A percentile compares a stretch with the other conserved stretches of the same genome.
Evolutionary conservation across 2,329 filamentous ascomycete genomes (phyloP).

Genomic region (Colletotrichum truncatum): DNA sequence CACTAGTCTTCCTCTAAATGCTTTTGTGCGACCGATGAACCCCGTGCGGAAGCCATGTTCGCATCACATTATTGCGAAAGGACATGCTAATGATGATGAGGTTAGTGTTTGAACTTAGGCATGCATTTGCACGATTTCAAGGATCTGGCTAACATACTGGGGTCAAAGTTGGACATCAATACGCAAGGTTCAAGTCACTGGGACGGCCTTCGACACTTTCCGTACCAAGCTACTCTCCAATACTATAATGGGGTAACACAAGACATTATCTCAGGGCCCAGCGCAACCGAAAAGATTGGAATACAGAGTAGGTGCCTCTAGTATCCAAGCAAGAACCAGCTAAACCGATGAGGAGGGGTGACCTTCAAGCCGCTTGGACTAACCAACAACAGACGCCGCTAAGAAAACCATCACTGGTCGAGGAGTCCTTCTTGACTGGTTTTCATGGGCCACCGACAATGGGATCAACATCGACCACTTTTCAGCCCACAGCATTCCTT

Average conservation of each 20-base stretch:
- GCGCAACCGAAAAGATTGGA: background rate
- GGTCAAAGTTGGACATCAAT: constrained; percentile 6
- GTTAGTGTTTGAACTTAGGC: constrained; percentile 7
- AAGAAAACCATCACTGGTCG: background rate
- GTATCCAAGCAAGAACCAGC: too few species aligned
- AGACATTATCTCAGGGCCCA: constrained; percentile 1
- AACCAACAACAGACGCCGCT: background rate
- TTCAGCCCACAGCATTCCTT: background rate
- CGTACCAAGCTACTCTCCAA: constrained; percentile 19
- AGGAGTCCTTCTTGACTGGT: background rate
- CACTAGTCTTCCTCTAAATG: constrained; percentile 13
- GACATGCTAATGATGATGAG: constrained; percentile 34
- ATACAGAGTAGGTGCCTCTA: background rate
- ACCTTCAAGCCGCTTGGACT: too few species aligned
- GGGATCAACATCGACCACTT: background rate
- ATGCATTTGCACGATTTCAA: too few species aligned
- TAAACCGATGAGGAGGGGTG: too few species aligned
- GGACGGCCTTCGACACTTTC: constrained; percentile 25
- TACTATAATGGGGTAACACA: constrained; percentile 28
- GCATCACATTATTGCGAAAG: constrained; percentile 32
- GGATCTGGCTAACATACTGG: background rate
- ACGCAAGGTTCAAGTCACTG: constrained; percentile 29
- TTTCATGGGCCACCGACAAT: background rate
- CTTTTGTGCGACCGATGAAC: constrained; percentile 22
- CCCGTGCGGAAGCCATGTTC: constrained; percentile 31